Evolutionary conservation across 2,329 filamentous ascomycete species (phyloP).

Genomic region (Colletotrichum viniferum): DNA sequence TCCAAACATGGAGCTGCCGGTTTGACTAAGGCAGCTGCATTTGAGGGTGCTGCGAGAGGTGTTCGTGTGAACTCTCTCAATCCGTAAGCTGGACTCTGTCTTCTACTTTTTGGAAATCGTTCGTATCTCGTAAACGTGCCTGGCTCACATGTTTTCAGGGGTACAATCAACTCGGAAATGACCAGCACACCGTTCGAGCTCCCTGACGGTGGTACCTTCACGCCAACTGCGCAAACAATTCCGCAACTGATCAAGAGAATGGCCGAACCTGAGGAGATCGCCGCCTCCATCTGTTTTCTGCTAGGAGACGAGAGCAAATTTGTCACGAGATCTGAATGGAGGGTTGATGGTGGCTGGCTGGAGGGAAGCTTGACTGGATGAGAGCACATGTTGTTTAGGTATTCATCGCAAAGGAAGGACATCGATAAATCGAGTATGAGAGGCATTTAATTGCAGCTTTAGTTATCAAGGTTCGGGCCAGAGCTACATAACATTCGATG

Average conservation of each 20-base stretch:
- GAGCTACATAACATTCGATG: neutral
- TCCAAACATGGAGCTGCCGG: slow-evolving; percentile 44
- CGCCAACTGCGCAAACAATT: slow-evolving; percentile 3
- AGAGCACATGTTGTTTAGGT: accelerated
- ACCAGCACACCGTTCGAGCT: slow-evolving; percentile 29
- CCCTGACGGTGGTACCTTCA: slow-evolving; percentile 15
- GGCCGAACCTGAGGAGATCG: slow-evolving; percentile 31
- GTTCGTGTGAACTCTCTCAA: slow-evolving; percentile 25
- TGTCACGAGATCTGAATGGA: slow-evolving; percentile 26
- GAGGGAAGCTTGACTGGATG: slow-evolving; percentile 43
- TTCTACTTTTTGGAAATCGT: neutral
- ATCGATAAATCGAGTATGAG: neutral
- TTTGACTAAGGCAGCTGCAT: slow-evolving; percentile 40
- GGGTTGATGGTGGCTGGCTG: slow-evolving; percentile 37
- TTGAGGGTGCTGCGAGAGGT: slow-evolving; percentile 36
- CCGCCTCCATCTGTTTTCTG: slow-evolving; percentile 32
- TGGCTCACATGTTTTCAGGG: slow-evolving; percentile 14
- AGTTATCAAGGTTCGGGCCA: neutral
- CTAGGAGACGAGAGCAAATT: slow-evolving; percentile 36
- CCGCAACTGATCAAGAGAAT: slow-evolving; percentile 32
- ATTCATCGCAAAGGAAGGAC: neutral
- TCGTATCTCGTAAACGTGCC: neutral
- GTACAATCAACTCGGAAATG: slow-evolving; percentile 32
- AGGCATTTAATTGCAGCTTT: neutral
- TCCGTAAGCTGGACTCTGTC: neutral